Percentiles rank a stretch among this genome's conserved stretches.
phyloP scores from a whole-genome alignment of 306 rosid species.

The Castanospermum australe region DNA sequence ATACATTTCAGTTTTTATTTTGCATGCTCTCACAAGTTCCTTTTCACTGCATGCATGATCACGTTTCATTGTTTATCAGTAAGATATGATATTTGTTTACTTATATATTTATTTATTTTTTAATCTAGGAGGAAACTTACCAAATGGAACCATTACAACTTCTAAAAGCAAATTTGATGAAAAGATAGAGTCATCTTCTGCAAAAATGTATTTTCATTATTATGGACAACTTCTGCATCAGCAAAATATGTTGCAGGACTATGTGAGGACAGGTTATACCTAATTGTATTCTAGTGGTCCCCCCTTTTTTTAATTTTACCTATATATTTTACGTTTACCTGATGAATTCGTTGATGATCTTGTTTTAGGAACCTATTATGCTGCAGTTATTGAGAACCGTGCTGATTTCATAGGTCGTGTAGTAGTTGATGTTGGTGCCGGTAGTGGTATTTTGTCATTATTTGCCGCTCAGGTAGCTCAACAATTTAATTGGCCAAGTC shows the following conservation, averaged over 20 bases:
- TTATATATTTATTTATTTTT: not conserved
- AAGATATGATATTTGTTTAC: not conserved
- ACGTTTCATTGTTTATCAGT: not conserved
- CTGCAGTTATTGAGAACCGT: slow-evolving; percentile 91
- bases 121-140: slow-evolving; percentile 48
- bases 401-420: slow-evolving; percentile 82
- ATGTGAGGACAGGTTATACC: slow-evolving; percentile 73
- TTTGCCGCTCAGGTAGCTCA: slow-evolving; percentile 95
- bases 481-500: not conserved
- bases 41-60: not conserved
- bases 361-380: slow-evolving; percentile 78
- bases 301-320: not conserved
- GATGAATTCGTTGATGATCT: not conserved
- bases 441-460: slow-evolving; percentile 92
- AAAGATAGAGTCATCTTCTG: slow-evolving; percentile 89
- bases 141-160: slow-evolving; percentile 58
- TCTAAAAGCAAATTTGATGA: slow-evolving; percentile 85
- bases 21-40: not conserved
- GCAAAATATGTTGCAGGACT: slow-evolving; percentile 85
- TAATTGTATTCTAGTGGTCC: not conserved
- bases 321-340: slow-evolving; percentile 1
- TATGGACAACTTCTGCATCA: slow-evolving; percentile 94
- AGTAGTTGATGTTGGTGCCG: slow-evolving; percentile 98
- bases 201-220: slow-evolving; percentile 96
- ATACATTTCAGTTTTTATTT: not conserved